Base-by-base conservation (phyloP, 768 basidiomycete species). In the Cystobasidium onofrii region DNA sequence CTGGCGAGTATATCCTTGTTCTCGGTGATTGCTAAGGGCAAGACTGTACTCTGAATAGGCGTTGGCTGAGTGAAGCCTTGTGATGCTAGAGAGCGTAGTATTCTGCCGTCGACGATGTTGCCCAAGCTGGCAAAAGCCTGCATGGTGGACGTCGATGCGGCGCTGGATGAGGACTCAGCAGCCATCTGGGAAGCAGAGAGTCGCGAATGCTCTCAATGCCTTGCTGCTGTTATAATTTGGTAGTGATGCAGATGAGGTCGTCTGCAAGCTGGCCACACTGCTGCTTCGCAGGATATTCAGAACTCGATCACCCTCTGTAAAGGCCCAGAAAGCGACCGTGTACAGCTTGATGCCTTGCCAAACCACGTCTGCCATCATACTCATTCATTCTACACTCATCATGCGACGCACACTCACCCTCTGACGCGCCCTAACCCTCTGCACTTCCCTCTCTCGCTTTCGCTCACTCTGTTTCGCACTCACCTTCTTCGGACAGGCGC, bases 41-140 rank as follows among this genome's bases (percentile, higher is more conserved):
- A 94, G 1, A 91, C 89, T 80, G 91, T 92, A 10, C 86, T 85
- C 81, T 99, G 96, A 20, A 99, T 89, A 34, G 91, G 86, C 0
- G 96, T 99, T 7, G 96, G 96, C 44, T 88, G 86, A 20, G 91
- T 87, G 81, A 97, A 97, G 52, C 89, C 88, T 79, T 89, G 85
- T 78, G 95, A 90, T 1, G 94, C 92, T 27, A 99, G 87, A 2
- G 95, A 89, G 15, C 91, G 87, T 1, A 98, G 86, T 46, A 98
- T 82, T 1, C 94, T 88, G 13, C 87, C 83, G 82, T 97, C 95
- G 50, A 98, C 85, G 63, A 92, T 81, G 80, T 91, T 85, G 1
- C 89, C 87, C 78, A 96, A 87, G 0, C 83, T 81, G 17, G 83
- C 75, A 77, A 86, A 85, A 10, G 54, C 41, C 33, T 60, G 57